Percentiles rank a stretch among this genome's conserved stretches.
Conservation (phyloP, 768 basidiomycete genomes). For the Auriscalpium vulgare region DNA sequence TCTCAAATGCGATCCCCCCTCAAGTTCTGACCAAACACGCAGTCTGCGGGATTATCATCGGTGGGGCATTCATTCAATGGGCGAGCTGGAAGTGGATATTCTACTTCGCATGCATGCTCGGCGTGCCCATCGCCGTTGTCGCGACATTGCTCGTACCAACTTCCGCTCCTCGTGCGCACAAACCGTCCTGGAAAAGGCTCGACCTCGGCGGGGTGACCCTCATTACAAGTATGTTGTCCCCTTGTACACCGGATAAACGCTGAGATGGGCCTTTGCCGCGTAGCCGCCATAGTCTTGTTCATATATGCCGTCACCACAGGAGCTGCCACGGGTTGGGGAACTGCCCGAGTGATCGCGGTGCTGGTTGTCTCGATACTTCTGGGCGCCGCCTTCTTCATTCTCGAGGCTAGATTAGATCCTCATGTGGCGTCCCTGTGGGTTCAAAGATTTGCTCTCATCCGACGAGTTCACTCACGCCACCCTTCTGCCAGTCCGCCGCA, state of each 20-base stretch:
- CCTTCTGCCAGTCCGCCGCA: constrained; percentile 20
- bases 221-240: constrained; percentile 20
- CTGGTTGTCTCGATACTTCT: constrained; percentile 33
- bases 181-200: constrained; percentile 19
- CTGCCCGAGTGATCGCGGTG: constrained; percentile 32
- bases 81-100: constrained; percentile 38
- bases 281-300: constrained; percentile 26
- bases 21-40: neutral
- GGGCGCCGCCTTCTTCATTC: constrained; percentile 32
- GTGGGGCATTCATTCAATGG: constrained; percentile 28
- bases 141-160: constrained; percentile 22
- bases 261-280: neutral
- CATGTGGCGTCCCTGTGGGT: constrained; percentile 25
- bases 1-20: neutral
- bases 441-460: neutral
- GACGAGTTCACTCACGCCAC: neutral
- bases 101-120: constrained; percentile 35
- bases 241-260: neutral
- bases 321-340: constrained; percentile 33
- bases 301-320: constrained; percentile 31
- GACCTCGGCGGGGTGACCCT: constrained; percentile 29
- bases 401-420: constrained; percentile 28
- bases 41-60: constrained; percentile 23
- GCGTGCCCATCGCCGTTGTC: constrained; percentile 20
- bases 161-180: constrained; percentile 16